Evolutionary conservation across 2,329 filamentous ascomycete species (phyloP), one percentile per base, ranked within the genome.

Genomic region (Neophaeococcomyces mojaviensis): DNA sequence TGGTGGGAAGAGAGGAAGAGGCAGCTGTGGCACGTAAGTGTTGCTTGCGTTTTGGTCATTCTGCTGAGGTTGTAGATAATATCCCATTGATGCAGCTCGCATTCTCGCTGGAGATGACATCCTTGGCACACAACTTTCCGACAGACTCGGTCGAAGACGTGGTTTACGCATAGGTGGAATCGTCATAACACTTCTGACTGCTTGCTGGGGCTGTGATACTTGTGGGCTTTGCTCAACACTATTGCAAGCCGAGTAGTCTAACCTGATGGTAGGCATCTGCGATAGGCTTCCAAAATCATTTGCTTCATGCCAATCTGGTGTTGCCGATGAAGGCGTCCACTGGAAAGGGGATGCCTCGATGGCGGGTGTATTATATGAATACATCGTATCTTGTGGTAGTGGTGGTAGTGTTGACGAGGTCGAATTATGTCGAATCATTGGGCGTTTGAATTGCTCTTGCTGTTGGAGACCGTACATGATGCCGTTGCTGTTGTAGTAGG

Each of bases 101-200:
- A 44, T 44, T 37, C 41, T 44, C 16, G 41, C 32, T 16, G 31
- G 41, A 28, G 32, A 36, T 15, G 41, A 36, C 8, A 36, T 10
- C 13, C 41, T 31, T 4, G 41, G 20, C 9, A 44, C 41, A 16
- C 18, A 37, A 20, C 41, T 44, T 20, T 44, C 41, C n/a, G 41
- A 44, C 9, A 36, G 41, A 32, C 32, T 44, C 8, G 41, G 41
- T 5, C 41, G 32, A 15, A 44, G 22, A 20, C 30, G 33, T 16
- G 41, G 41, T 33, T 44, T 44, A 18, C 41, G 13, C 28, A 31
- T 31, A 26, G 18, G 41, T 28, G 41, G 41, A 3, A 36, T 13
- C 13, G 41, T 44, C 41, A 37, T 37, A 13, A 37, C 33, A 15
- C 32, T 28, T 37, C 32, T 44, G 13, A 19, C 16, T 4, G 18